Conservation (phyloP, 2,329 filamentous ascomycete species). For the Verticillium longisporum region DNA sequence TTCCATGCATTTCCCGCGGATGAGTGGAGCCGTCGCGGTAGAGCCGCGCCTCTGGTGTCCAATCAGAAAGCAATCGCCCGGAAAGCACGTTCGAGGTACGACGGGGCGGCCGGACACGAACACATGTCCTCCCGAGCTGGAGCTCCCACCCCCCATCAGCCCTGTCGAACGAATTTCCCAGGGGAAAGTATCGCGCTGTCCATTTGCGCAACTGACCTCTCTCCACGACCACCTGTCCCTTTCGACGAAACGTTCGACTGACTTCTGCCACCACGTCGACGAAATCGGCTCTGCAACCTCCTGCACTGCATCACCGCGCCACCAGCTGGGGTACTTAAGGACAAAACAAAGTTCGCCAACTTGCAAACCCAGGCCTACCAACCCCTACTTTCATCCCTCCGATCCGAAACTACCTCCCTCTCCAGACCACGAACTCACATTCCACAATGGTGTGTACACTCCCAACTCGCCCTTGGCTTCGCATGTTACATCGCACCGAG, state of each 20-base stretch:
- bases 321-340: background rate
- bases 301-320: background rate
- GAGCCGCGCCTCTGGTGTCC: background rate
- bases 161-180: background rate
- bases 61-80: background rate
- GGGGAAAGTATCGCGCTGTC: background rate
- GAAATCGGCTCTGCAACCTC: background rate
- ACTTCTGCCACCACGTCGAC: background rate
- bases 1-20: background rate
- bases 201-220: background rate
- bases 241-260: background rate
- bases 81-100: background rate
- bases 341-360: background rate
- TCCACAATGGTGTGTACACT: conserved; percentile 13
- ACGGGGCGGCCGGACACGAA: background rate
- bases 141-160: background rate
- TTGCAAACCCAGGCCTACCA: background rate
- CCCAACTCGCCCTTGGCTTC: background rate
- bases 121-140: background rate
- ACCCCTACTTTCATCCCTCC: background rate
- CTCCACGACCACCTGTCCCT: background rate
- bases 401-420: background rate
- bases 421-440: background rate
- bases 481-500: background rate
- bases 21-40: background rate